phyloP scores from a whole-genome alignment of 306 rosid species.

The Vigna mungo region DNA sequence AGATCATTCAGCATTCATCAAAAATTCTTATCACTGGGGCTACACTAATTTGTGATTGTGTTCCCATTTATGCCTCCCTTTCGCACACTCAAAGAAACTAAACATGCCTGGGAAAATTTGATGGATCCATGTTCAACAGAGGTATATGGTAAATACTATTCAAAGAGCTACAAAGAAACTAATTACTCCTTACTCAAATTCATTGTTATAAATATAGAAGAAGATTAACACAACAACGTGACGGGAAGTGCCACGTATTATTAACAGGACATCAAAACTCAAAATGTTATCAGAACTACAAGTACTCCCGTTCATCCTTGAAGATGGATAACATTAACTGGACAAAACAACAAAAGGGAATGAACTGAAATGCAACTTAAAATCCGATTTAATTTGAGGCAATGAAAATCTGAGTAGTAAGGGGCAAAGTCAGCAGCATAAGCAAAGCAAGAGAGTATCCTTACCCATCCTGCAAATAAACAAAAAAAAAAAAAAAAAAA shows the following conservation, averaged over 20 bases:
- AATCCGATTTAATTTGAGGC: constrained; percentile 40
- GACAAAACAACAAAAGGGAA: constrained; percentile 17
- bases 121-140: neutral
- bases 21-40: neutral
- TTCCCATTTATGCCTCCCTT: neutral
- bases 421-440: neutral
- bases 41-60: too few relatives aligned
- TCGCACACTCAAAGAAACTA: neutral
- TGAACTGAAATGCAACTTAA: constrained; percentile 36
- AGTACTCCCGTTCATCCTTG: neutral
- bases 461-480: constrained; percentile 94
- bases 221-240: neutral
- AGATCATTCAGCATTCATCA: constrained; percentile 25
- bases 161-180: neutral
- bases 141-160: neutral
- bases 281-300: neutral
- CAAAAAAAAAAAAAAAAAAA: constrained; percentile 43
- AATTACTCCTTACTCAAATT: neutral
- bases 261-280: neutral
- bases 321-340: neutral
- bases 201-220: constrained; percentile 17
- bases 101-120: neutral
- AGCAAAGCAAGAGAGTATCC: constrained; percentile 46
- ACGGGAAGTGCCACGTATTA: neutral
- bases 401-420: constrained; percentile 30